Evolutionary conservation across 2,329 filamentous ascomycete genomes (phyloP).

Genomic region (Colletotrichum destructivum): DNA sequence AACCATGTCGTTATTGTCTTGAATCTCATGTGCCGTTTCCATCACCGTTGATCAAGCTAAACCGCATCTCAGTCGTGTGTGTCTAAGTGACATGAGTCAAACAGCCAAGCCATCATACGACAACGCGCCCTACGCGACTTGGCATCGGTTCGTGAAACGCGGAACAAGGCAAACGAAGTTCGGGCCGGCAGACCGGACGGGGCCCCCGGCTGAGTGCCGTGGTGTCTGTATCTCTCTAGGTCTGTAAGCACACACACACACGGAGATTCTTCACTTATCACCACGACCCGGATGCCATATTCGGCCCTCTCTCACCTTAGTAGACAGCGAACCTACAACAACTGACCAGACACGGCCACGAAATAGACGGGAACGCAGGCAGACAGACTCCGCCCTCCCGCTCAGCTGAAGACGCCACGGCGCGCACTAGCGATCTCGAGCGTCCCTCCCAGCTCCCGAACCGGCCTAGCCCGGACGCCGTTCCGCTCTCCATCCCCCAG

Average conservation of each 20-base stretch:
- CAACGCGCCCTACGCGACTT: slow-evolving; percentile 6
- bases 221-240: too few species aligned
- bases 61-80: neutral
- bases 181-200: slow-evolving; percentile 4
- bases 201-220: neutral
- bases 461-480: slow-evolving; percentile 34
- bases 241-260: too few species aligned
- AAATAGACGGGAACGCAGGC: slow-evolving; percentile 14
- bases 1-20: neutral
- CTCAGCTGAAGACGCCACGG: slow-evolving; percentile 38
- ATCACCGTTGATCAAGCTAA: neutral
- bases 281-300: neutral
- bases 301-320: neutral
- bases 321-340: neutral
- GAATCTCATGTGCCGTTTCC: neutral
- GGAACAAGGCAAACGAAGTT: slow-evolving; percentile 14
- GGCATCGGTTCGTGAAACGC: slow-evolving; percentile 20
- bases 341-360: neutral
- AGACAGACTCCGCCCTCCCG: slow-evolving; percentile 10
- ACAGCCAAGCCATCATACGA: slow-evolving; percentile 10
- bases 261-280: slow-evolving; percentile 9
- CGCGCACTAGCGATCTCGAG: slow-evolving; percentile 20
- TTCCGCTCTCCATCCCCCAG: slow-evolving; percentile 31
- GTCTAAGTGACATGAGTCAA: neutral
- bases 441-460: slow-evolving; percentile 28